Percentiles rank a stretch among this genome's conserved stretches.
phyloP scores from a whole-genome alignment of 805 yeast genomes.

The Komagataella pseudopastoris region DNA sequence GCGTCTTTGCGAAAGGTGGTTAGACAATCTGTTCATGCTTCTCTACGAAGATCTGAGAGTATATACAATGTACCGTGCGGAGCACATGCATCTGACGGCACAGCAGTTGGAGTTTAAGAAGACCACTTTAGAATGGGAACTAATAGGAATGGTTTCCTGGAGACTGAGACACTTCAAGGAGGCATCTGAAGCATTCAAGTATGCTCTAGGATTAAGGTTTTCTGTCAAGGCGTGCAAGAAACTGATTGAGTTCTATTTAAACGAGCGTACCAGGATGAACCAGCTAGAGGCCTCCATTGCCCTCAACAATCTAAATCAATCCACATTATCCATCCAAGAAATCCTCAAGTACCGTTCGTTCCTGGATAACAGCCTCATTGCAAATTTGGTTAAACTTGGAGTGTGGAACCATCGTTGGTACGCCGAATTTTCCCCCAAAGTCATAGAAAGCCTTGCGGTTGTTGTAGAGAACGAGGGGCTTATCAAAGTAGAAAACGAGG shows the following conservation, averaged over 20 bases:
- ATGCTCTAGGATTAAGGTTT: constrained; percentile 62
- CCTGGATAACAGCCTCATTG: constrained; percentile 47
- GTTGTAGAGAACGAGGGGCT: constrained; percentile 68
- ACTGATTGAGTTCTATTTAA: constrained; percentile 49
- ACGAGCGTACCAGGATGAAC: constrained; percentile 27
- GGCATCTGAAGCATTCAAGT: constrained; percentile 73
- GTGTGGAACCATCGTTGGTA: constrained; percentile 99
- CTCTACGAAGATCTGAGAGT: constrained; percentile 64
- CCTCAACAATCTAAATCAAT: constrained; percentile 4
- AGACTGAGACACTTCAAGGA: constrained; percentile 79
- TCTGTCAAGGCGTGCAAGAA: constrained; percentile 70
- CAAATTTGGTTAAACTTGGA: constrained; percentile 58
- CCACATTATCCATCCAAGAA: constrained; percentile 8
- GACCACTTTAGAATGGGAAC: constrained; percentile 83
- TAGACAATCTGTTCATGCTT: constrained; percentile 57
- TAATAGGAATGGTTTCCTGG: constrained; percentile 73
- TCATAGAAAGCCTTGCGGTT: constrained; percentile 41
- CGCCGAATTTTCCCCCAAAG: constrained; percentile 68
- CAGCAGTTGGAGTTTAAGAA: constrained; percentile 73
- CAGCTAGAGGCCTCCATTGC: constrained; percentile 8
- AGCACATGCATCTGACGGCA: constrained; percentile 75
- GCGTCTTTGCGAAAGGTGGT: constrained; percentile 62
- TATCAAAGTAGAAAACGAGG: constrained; percentile 60
- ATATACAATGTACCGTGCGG: constrained; percentile 91
- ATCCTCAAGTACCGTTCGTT: constrained; percentile 22